Evolutionary conservation across 768 basidiomycete species (phyloP).

Genomic region (Kwoniella botswanensis): DNA sequence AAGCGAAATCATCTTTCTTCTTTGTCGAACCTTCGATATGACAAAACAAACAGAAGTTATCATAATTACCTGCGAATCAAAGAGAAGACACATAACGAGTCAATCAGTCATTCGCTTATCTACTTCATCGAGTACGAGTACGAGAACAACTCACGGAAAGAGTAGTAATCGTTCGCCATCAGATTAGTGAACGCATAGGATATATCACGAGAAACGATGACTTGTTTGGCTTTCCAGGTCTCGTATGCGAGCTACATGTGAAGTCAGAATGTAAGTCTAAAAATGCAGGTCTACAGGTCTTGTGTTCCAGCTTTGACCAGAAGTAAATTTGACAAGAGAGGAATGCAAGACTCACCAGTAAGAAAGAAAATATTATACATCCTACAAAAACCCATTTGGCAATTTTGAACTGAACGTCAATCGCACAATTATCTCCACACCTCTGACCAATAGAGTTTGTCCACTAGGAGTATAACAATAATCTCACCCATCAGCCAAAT

Average conservation of each 20-base stretch:
- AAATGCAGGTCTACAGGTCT: not conserved
- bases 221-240: constrained; percentile 86
- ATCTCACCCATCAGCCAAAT: not conserved
- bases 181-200: constrained; percentile 98
- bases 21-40: constrained; percentile 96
- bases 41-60: constrained; percentile 97
- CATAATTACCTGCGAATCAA: constrained; percentile 74
- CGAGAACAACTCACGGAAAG: constrained; percentile 70
- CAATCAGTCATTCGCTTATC: not conserved
- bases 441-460: constrained; percentile 85
- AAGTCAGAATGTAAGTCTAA: not conserved
- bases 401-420: constrained; percentile 78
- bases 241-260: constrained; percentile 82
- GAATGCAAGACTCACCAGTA: constrained; percentile 70
- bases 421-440: constrained; percentile 74
- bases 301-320: not conserved
- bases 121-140: not conserved
- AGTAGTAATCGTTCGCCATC: constrained; percentile 96
- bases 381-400: constrained; percentile 97
- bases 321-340: constrained; percentile 18
- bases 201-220: constrained; percentile 93
- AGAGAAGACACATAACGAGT: not conserved
- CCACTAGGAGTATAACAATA: constrained; percentile 63
- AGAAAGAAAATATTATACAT: constrained; percentile 97
- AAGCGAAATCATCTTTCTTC: constrained; percentile 95